These are phyloP conservation scores for Solanum appendiculatum DNA, from an alignment of 257 asterid genomes.

Conservation along the genomic window DNA sequence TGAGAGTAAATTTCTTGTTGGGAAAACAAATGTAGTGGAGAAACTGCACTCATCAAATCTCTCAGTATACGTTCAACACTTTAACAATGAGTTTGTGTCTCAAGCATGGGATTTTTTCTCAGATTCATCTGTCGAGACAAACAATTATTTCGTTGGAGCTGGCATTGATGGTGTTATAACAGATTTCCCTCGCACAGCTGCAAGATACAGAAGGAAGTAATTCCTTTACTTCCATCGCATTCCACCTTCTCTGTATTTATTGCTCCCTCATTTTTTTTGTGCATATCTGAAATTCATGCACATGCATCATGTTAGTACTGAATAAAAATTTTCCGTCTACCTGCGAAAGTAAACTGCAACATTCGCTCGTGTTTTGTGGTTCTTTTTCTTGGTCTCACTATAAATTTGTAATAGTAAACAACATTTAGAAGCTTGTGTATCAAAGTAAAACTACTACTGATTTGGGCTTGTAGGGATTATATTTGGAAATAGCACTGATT, in stretches of 20 bases:
- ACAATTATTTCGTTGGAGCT: constrained; percentile 9
- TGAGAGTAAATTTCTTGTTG: constrained; percentile 12
- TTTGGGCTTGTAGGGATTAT: not conserved
- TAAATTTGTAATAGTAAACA: too few relatives aligned
- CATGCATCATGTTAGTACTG: not conserved
- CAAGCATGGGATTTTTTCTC: constrained; percentile 88
- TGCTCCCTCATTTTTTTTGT: not conserved
- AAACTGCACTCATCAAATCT: constrained; percentile 45
- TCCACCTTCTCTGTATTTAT: not conserved
- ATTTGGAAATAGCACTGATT: not conserved
- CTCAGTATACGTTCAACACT: constrained; percentile 40
- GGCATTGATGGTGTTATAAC: constrained; percentile 51
- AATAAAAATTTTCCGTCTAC: not conserved
- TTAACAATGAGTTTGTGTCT: constrained; percentile 67
- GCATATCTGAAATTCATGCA: not conserved
- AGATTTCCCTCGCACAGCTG: constrained; percentile 65
- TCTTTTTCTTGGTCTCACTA: too few relatives aligned
- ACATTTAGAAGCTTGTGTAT: too few relatives aligned
- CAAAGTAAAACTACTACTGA: not conserved
- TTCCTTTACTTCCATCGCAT: not conserved
- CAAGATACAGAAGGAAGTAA: constrained; percentile 69
- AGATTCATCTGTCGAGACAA: constrained; percentile 65
- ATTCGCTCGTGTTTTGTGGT: too few relatives aligned
- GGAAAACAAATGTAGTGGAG: constrained; percentile 36
- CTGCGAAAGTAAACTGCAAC: not conserved